Percentiles rank a stretch among this genome's conserved stretches.
Conservation (phyloP, 202 grass and related monocot genomes). For the Carex arenaria region DNA sequence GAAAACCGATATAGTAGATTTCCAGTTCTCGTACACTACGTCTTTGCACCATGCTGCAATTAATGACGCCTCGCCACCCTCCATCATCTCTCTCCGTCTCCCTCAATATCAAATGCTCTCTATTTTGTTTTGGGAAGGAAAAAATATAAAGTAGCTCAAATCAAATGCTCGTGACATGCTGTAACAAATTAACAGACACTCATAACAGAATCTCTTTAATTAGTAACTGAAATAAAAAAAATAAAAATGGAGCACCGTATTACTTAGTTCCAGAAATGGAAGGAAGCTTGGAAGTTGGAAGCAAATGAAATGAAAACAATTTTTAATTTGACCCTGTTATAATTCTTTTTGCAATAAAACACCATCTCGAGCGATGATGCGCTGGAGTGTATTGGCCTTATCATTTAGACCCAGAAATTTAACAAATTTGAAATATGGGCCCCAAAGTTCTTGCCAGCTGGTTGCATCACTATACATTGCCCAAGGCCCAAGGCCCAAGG, state of each 20-base stretch:
- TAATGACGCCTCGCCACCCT: constrained; percentile 24
- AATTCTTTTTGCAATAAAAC: not conserved
- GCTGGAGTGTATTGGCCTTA: not conserved
- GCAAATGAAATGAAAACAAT: not conserved
- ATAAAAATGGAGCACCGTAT: too few species aligned
- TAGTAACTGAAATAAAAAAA: too few species aligned
- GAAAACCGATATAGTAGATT: constrained; percentile 77
- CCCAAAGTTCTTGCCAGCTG: not conserved
- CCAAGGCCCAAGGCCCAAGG: not conserved
- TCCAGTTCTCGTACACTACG: constrained; percentile 80
- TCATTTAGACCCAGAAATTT: not conserved
- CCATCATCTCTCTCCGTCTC: constrained; percentile 26
- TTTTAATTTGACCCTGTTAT: not conserved
- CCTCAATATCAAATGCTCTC: not conserved
- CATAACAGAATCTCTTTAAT: too few species aligned
- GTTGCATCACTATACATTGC: not conserved
- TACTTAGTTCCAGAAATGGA: too few species aligned
- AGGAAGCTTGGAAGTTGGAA: too few species aligned
- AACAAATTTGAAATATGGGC: not conserved
- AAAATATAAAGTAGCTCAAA: too few species aligned
- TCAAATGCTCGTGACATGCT: too few species aligned
- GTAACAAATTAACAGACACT: too few species aligned
- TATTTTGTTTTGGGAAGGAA: not conserved
- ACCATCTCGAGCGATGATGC: not conserved
- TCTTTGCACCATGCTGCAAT: constrained; percentile 50